Conservation (phyloP, 139 green algal genomes). For the Tetradesmus obliquus region DNA sequence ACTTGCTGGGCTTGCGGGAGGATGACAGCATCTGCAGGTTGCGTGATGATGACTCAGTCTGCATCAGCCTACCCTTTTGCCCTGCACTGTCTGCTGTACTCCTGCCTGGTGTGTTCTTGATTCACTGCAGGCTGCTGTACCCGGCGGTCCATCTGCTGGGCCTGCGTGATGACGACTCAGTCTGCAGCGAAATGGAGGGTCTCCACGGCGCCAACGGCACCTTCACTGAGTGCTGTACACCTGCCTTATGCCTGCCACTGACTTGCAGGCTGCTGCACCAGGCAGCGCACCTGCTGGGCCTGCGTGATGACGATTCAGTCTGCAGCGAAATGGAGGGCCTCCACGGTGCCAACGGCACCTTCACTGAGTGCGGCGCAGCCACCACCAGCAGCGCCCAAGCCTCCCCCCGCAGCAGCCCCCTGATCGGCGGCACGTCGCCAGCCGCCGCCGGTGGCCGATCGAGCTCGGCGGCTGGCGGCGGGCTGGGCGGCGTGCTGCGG, state of each 20-base stretch:
- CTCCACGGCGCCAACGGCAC: neutral
- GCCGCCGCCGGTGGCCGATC: too few relatives aligned
- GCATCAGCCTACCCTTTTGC: neutral
- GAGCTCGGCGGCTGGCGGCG: neutral
- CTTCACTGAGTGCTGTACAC: too few relatives aligned
- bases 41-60: neutral
- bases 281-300: neutral
- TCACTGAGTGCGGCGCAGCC: neutral
- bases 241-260: neutral
- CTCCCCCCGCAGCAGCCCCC: neutral
- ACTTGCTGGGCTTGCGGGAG: neutral
- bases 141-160: neutral
- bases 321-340: neutral
- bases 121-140: neutral
- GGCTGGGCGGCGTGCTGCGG: neutral
- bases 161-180: neutral
- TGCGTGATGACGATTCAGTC: neutral
- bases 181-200: neutral
- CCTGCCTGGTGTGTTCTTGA: neutral
- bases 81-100: neutral
- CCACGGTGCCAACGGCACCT: neutral
- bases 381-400: neutral
- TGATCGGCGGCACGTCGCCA: neutral
- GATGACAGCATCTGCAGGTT: too few relatives aligned
- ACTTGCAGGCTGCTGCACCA: constrained; percentile 9